Percentiles rank a stretch among this genome's conserved stretches.
phyloP scores from a whole-genome alignment of 1,139 yeast species.

The Yamadazyma songkhlaensis region DNA sequence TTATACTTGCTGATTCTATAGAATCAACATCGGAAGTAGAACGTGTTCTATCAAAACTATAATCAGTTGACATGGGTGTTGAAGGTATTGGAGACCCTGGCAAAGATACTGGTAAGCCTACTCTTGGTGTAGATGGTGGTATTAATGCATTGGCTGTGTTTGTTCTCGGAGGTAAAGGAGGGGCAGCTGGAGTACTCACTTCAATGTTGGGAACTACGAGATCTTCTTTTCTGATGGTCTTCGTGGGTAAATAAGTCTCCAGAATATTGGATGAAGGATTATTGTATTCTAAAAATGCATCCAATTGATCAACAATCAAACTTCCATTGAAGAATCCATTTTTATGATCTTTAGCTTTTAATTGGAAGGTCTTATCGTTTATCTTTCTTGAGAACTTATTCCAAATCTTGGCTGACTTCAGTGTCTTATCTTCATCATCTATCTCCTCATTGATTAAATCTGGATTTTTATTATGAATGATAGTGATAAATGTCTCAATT shows the following conservation, averaged over 20 bases:
- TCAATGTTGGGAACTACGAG: conserved; percentile 8
- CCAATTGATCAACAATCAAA: conserved; percentile 33
- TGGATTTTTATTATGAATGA: conserved; percentile 30
- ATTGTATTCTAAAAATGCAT: conserved; percentile 27
- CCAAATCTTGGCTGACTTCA: conserved; percentile 26
- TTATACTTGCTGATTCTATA: conserved; percentile 16
- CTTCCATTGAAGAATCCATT: conserved; percentile 34
- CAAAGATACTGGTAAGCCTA: conserved; percentile 11
- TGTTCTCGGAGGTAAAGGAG: conserved; percentile 32
- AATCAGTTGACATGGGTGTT: conserved; percentile 8
- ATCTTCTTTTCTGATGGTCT: conserved; percentile 19
- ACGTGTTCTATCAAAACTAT: conserved; percentile 3
- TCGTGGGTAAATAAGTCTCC: conserved; percentile 31
- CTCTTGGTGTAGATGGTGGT: conserved; percentile 10
- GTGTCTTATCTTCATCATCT: conserved; percentile 26
- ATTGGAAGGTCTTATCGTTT: conserved; percentile 22
- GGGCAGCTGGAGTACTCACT: conserved; percentile 17
- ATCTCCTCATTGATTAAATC: conserved; percentile 30
- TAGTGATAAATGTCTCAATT: conserved; percentile 34
- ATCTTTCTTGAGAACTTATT: conserved; percentile 23
- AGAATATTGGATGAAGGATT: conserved; percentile 25
- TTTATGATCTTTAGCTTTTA: conserved; percentile 26
- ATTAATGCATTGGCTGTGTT: conserved; percentile 14
- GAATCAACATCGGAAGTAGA: conserved; percentile 15
- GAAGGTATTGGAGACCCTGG: conserved; percentile 14